Base-by-base conservation (phyloP, 2,329 filamentous ascomycete species). In the Cryphonectria nitschkei region DNA sequence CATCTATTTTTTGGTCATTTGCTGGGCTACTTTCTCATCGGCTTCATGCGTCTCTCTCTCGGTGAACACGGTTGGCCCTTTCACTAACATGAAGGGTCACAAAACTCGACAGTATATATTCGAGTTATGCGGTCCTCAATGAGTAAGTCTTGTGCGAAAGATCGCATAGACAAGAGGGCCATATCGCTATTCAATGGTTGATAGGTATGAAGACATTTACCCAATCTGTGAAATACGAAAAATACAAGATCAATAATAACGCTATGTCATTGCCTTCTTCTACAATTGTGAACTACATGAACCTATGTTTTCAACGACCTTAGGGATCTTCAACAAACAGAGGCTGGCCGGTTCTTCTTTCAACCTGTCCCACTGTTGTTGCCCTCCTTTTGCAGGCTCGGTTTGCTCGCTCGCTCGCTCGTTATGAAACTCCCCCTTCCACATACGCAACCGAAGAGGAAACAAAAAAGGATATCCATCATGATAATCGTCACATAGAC, bases 401-500 rank as follows among this genome's bases (percentile, higher is more conserved):
- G n/a, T 50, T 22, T 14, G 32, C 37, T 68, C 34, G 39, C 16
- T 32, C 41, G 29, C 54, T 60, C 54, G 32, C 54, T 60, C 54
- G 65, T 50, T 43, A 67, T 67, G 34, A 67, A 26, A 43, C 34
- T 11, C 43, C 22, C n/a, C 46, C 34, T 34, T 16, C n/a, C 50
- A 7, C 13, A 39, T 22, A 63, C 14, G 11, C 61, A 43, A 16
- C 19, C 22, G 43, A 29, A 29, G 34, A 43, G 19, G n/a, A 41
- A 29, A 9, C 3, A 63, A 43, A n/a, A 63, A 14, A 4, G 29
- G 22, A 32, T 67, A 41, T 58, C n/a, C 65, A 58, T 67, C 50
- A 32, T 67, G 32, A 32, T 56, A 41, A 67, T 56, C 46, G 37
- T 67, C n/a, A 43, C 34, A 58, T 34, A 58, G 16, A 67, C 22